phyloP scores from a whole-genome alignment of 208 protist genomes.

The Tritrichomonas foetus region DNA sequence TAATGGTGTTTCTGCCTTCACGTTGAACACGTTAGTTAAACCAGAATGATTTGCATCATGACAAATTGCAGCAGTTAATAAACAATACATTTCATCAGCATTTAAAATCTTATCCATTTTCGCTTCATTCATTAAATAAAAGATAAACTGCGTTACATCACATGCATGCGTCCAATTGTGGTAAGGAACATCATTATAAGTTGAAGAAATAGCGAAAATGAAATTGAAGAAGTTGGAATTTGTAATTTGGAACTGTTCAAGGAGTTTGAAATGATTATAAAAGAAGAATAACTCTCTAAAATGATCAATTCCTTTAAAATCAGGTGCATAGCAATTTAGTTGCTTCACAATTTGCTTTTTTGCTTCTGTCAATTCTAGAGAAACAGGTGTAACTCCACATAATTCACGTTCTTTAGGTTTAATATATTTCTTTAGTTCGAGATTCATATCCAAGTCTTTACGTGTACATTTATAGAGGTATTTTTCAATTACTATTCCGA shows the following conservation, averaged over 20 bases:
- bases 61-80: constrained; percentile 74
- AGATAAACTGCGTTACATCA: constrained; percentile 63
- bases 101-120: constrained; percentile 62
- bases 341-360: not conserved
- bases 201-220: not conserved
- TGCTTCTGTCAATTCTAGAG: not conserved
- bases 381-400: not conserved
- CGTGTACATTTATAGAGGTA: too few species aligned
- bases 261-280: constrained; percentile 37
- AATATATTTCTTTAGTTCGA: not conserved
- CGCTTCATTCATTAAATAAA: constrained; percentile 47
- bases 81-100: constrained; percentile 70
- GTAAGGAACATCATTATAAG: constrained; percentile 60
- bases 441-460: not conserved
- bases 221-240: not conserved
- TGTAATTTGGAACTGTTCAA: constrained; percentile 44
- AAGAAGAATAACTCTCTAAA: not conserved
- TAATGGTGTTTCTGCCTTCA: too few species aligned
- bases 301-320: not conserved
- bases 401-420: not conserved
- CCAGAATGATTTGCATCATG: constrained; percentile 93
- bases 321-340: not conserved
- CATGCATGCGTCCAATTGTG: constrained; percentile 66
- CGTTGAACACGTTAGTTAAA: constrained; percentile 88
- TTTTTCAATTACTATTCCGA: not conserved